phyloP scores from a whole-genome alignment of 1,139 yeast species.

The Protomyces lactucae-debilis region DNA sequence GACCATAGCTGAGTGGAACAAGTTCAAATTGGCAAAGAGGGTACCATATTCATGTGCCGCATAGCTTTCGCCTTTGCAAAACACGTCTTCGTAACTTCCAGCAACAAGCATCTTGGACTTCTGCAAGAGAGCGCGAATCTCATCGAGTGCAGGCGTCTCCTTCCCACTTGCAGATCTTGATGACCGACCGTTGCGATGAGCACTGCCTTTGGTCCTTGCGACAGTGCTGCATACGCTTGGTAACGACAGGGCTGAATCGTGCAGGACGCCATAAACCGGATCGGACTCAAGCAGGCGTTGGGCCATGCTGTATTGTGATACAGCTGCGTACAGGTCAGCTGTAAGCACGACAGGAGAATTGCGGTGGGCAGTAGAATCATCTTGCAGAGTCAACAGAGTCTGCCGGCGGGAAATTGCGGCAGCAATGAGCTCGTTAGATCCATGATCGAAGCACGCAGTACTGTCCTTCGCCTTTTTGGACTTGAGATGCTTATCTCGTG shows the following conservation, averaged over 20 bases:
- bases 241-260: constrained; percentile 48
- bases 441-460: neutral
- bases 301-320: neutral
- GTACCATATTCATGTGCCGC: neutral
- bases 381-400: too few species aligned
- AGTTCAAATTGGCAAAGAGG: neutral
- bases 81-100: constrained; percentile 33
- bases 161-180: neutral
- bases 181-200: constrained; percentile 1
- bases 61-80: constrained; percentile 32
- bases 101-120: constrained; percentile 35
- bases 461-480: neutral
- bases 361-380: neutral
- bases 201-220: constrained; percentile 17
- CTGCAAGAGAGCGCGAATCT: neutral
- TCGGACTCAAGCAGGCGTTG: constrained; percentile 38
- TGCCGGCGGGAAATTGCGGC: neutral
- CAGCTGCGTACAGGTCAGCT: neutral
- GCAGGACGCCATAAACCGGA: constrained; percentile 47
- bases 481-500: neutral
- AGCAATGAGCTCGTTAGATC: neutral
- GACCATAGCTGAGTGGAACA: constrained; percentile 9
- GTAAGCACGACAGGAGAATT: neutral
- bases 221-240: constrained; percentile 39
- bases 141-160: constrained; percentile 33